Base-by-base conservation (phyloP, 1,284 basidiomycete genomes). In the Ceratobasidium sp. region DNA sequence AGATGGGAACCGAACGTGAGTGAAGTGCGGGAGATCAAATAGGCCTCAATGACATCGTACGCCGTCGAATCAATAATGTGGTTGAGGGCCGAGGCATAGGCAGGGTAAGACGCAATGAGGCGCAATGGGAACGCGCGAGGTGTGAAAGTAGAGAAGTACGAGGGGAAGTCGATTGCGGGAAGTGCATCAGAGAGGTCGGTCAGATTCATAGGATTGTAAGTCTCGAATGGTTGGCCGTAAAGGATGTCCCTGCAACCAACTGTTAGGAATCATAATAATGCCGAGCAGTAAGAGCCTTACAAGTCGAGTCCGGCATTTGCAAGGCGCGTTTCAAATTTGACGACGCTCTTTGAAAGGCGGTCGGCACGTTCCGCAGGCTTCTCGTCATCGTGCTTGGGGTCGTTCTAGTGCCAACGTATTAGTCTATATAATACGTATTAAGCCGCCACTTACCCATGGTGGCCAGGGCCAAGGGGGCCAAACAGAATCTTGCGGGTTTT, bases 91-190 rank as follows among this genome's bases (percentile, higher is more conserved):
- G 84, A 82, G 14, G 93, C 86, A 83, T 95, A 99, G 0, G 89
- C 86, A n/a, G 95, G 94, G 79, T 94, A 91, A 1, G 93, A 93
- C 77, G 98, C 86, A 77, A 98, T 92, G 76, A 98, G 89, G 47
- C 85, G 85, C 24, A 87, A 85, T 0, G 97, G 97, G 85, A 89
- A 95, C 73, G 85, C 84, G 50, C 94, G 89, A 17, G 94, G 92
- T 0, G 93, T 89, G 80, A 96, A 95, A 0, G 93, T 86, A 0
- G 95, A 89, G 76, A 99, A 91, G 81, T 89, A 90, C 36, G 89
- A 86, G 0, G 89, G 85, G 84, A 98, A 95, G 79, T 94, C 87
- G 78, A 99, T 88, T 80, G 95, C 89, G 0, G 92, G 88, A 19
- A 98, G 84, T 3, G 91, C 85, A 8, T 87, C 84, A n/a, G 91